Evolutionary conservation across 345 rosid species (phyloP).

Genomic region (Eucalyptus sp.): DNA sequence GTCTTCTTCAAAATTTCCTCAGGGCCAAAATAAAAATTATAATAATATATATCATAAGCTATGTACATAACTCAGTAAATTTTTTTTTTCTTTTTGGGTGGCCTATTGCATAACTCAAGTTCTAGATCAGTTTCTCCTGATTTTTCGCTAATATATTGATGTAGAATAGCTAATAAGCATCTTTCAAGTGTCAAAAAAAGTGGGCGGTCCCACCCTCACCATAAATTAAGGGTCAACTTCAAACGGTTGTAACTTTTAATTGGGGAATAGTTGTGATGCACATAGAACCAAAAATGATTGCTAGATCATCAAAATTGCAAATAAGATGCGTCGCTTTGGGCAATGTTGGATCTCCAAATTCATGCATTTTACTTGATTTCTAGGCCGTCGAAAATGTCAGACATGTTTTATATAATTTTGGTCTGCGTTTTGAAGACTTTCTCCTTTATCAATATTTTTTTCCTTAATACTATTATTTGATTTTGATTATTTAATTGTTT

Average conservation of each 20-base stretch:
- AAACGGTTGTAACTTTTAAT: accelerated
- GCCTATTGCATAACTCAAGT: not conserved
- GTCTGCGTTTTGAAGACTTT: not conserved
- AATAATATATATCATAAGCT: not conserved
- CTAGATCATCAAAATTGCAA: accelerated
- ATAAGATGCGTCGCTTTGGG: accelerated
- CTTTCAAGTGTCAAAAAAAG: not conserved
- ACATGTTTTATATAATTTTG: not conserved
- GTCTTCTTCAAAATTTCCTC: not conserved
- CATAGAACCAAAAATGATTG: accelerated
- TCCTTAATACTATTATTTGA: not conserved
- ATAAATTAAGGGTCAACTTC: not conserved
- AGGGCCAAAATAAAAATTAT: not conserved
- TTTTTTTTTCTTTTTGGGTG: not conserved
- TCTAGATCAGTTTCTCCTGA: not conserved
- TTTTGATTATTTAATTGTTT: no score
- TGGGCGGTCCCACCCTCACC: not conserved
- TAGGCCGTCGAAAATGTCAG: accelerated
- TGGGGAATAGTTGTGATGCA: not conserved
- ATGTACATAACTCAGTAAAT: not conserved
- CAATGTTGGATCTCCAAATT: not conserved
- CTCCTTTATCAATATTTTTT: not conserved
- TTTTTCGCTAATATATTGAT: not conserved
- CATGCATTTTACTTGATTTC: not conserved
- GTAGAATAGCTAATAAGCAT: not conserved